phyloP scores from a whole-genome alignment of 2,329 filamentous ascomycete species.

The Rutstroemia sydowiana region DNA sequence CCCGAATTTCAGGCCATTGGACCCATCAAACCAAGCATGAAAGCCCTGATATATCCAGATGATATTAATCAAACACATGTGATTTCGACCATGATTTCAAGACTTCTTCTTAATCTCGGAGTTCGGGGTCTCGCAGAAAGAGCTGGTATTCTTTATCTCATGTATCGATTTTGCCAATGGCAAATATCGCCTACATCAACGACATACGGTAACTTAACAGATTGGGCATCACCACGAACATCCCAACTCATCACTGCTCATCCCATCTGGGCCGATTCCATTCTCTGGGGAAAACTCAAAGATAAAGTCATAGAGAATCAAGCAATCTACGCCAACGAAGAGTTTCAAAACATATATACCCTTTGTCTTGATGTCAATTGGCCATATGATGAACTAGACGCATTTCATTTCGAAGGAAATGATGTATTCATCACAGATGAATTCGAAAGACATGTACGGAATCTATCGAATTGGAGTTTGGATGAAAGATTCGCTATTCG shows the following conservation, averaged over 20 bases:
- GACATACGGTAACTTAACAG: constrained; percentile 20
- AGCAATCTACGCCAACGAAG: constrained; percentile 32
- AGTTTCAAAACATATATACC: constrained; percentile 33
- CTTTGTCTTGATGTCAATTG: constrained; percentile 32
- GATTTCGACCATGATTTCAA: constrained; percentile 26
- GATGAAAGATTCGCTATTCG: constrained; percentile 20
- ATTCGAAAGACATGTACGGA: constrained; percentile 19
- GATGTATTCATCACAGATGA: constrained; percentile 17
- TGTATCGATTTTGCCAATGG: constrained; percentile 23
- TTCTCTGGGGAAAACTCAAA: constrained; percentile 32
- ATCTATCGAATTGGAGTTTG: constrained; percentile 23
- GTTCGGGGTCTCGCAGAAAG: constrained; percentile 17
- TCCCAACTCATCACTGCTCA: constrained; percentile 29
- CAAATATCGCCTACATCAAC: constrained; percentile 18
- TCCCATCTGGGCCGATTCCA: constrained; percentile 28
- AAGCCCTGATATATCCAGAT: constrained; percentile 29
- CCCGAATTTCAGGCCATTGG: constrained; percentile 28
- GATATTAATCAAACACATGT: constrained; percentile 23
- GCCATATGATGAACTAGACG: constrained; percentile 23
- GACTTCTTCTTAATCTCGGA: constrained; percentile 17
- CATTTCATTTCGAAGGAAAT: constrained; percentile 16
- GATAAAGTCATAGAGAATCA: constrained; percentile 32
- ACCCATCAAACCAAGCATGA: constrained; percentile 30
- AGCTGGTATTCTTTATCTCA: constrained; percentile 16
- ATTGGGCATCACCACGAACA: constrained; percentile 19